Evolutionary conservation across 2,329 filamentous ascomycete species (phyloP), one percentile per base, ranked within the genome.

Genomic region (Aureobasidium zeae): DNA sequence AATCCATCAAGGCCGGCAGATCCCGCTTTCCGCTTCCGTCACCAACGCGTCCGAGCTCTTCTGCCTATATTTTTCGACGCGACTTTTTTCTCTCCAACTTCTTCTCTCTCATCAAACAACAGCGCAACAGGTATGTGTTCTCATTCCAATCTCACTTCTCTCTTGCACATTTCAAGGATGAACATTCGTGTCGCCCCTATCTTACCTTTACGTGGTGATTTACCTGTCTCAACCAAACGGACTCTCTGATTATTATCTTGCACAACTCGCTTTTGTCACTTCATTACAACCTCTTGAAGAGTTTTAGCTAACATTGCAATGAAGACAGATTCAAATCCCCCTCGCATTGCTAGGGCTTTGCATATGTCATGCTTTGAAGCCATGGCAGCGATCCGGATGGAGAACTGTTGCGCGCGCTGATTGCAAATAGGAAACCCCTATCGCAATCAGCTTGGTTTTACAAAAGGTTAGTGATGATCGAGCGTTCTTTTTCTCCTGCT

Each of bases 151-250:
- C 21, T 32, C 19, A n/a, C n/a, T 21, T 22, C 21, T 28, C 16
- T 22, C 26, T 10, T 26, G 10, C 33, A 9, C n/a, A 41, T 9
- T 36, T 44, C 35, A 46, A 47, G 35, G 73, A 77, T 76, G 73
- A 76, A 69, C 65, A 64, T 41, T 47, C 44, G 48, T 76, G 73
- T 77, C 73, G 73, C 73, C 73, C 73, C 73, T 76, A 76, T 76
- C 73, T 67, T 65, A 76, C 71, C 61, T 49, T 65, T 51, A 58
- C 54, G 59, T 76, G 73, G 71, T 75, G 73, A 76, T 66, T 68
- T 69, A 73, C 72, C 69, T 72, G 72, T 76, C 71, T 66, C 61
- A 68, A 53, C 73, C 73, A 76, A 76, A 76, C 69, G 70, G 71
- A 76, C 72, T 62, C 61, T 63, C 71, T 74, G 71, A 74, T 57